Base-by-base conservation (phyloP, 139 green algal species). In the Coelastrella sp. region DNA sequence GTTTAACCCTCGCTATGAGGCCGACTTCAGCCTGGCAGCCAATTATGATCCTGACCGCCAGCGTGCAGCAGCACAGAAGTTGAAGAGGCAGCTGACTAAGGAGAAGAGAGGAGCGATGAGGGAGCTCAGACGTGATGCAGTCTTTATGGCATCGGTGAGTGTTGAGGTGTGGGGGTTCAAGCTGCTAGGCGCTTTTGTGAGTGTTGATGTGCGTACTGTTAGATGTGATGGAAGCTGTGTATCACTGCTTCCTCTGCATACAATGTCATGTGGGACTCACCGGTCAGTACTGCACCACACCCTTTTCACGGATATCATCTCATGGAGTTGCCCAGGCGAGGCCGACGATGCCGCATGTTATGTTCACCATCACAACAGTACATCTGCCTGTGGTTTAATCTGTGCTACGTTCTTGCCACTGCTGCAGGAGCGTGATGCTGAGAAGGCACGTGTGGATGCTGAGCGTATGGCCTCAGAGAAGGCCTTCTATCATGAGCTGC, bases 1-100 rank as follows among this genome's bases (percentile, higher is more conserved):
- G 82, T 97, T 91, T 91, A 99, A 98, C 87, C 97, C 97, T 0
- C 89, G 93, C 34, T 99, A 96, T 76, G 96, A 99, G 91, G 95
- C 98, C 32, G 92, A 96, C 84, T 87, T 87, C 53, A 63, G 30
- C 32, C 5, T 4, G 2, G 90, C 90, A 25, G 91, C 92, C 30
- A 92, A 97, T 69, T 97, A 96, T 84, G 95, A 98, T 84, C 40
- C 38, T 62, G 66, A 74, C 66, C 48, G 94, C 43, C 90, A 93
- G 68, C 83, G 94, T 0, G 89, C 93, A 8, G 91, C 95, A 76
- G 25, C 81, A 40, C 85, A 88, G 30, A 87, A 89, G 43, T 89
- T 97, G 69, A 92, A 96, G 91, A 88, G 91, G 8, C 64, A 92
- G 79, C 15, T 97, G 32, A 67, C 81, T 64, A 93, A 93, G 78